Percentiles rank a stretch among this genome's conserved stretches.
These are phyloP conservation scores for Leccinum incarnatum DNA, from an alignment of 768 basidiomycete genomes.

Conservation along the genomic window DNA sequence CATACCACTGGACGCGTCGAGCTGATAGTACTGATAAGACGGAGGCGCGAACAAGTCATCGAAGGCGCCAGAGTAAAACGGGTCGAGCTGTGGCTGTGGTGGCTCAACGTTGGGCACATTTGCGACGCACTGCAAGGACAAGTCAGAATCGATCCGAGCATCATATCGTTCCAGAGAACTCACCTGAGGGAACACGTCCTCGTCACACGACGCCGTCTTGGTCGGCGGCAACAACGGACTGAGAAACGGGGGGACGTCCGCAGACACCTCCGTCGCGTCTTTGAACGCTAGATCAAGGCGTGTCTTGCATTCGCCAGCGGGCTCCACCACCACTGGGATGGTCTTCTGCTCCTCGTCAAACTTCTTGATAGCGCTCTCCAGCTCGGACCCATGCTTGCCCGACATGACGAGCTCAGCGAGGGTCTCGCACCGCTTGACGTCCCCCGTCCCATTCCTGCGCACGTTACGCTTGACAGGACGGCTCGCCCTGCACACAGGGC, in stretches of 20 bases:
- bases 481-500: constrained; percentile 42
- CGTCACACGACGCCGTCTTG: neutral
- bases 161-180: neutral
- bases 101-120: neutral
- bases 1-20: neutral
- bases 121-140: neutral
- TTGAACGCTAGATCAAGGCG: neutral
- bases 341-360: constrained; percentile 23
- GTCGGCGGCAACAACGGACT: constrained; percentile 32
- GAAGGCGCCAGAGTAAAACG: neutral
- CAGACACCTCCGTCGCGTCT: neutral
- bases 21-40: constrained; percentile 7
- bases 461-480: constrained; percentile 50
- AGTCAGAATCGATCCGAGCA: constrained; percentile 2
- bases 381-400: constrained; percentile 49
- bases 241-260: constrained; percentile 23
- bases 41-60: neutral
- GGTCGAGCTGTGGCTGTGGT: constrained; percentile 1
- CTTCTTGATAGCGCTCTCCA: constrained; percentile 42
- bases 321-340: too few relatives aligned
- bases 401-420: constrained; percentile 50
- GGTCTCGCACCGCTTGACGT: constrained; percentile 46
- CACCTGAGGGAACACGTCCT: constrained; percentile 6
- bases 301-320: neutral
- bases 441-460: constrained; percentile 47